Evolutionary conservation across 176 grass and related monocot species (phyloP).

Genomic region (Oryza meyeriana): DNA sequence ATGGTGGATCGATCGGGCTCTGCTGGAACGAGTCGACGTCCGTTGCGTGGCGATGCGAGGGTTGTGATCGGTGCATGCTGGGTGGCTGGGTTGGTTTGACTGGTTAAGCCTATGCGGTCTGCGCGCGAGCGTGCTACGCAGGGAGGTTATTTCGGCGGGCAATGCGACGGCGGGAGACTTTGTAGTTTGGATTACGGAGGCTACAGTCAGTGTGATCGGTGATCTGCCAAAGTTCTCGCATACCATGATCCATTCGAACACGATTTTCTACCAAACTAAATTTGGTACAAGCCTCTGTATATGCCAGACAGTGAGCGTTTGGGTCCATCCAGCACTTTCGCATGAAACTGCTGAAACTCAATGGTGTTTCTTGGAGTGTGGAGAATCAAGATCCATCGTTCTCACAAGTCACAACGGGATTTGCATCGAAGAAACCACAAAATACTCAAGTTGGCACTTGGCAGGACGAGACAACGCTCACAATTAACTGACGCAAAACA

Average conservation of each 20-base stretch:
- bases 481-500: background rate
- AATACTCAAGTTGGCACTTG: background rate
- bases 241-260: too few species aligned
- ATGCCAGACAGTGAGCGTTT: too few species aligned
- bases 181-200: background rate
- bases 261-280: too few species aligned
- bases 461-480: background rate
- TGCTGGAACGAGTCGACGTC: background rate
- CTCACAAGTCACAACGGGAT: background rate
- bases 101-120: constrained; percentile 7
- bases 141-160: background rate
- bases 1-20: background rate
- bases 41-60: constrained; percentile 1
- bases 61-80: background rate
- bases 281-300: too few species aligned
- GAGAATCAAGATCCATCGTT: background rate
- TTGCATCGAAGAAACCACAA: background rate
- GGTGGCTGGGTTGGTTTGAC: background rate
- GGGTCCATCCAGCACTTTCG: too few species aligned
- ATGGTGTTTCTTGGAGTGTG: too few species aligned
- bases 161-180: background rate
- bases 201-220: too few species aligned
- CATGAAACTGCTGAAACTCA: too few species aligned
- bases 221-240: too few species aligned
- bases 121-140: background rate